Conservation (phyloP, 2,329 filamentous ascomycete species). For the Shiraia bambusicola region DNA sequence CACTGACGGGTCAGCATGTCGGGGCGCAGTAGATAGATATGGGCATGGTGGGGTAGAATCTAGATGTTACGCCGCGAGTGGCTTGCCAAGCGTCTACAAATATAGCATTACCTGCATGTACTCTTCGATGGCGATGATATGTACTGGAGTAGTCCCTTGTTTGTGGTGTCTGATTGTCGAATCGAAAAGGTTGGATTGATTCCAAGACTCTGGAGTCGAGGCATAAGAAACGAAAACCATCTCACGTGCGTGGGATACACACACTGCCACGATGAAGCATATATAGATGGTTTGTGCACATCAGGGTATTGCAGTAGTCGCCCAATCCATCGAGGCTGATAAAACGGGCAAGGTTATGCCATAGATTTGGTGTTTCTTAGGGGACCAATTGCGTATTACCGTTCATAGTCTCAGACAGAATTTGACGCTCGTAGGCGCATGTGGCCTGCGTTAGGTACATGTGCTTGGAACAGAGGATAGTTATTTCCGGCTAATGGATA, state of each 20-base stretch:
- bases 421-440: no score
- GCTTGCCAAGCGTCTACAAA: constrained; percentile 16
- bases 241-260: constrained; percentile 9
- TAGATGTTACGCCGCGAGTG: constrained; percentile 17
- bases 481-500: no score
- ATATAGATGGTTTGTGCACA: neutral
- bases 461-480: no score
- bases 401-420: no score
- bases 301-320: no score
- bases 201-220: constrained; percentile 12
- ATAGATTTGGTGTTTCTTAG: no score
- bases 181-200: constrained; percentile 5
- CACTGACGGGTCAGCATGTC: constrained; percentile 19
- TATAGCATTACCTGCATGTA: constrained; percentile 19
- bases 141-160: constrained; percentile 13
- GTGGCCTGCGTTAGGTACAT: no score
- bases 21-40: constrained; percentile 33
- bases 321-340: no score
- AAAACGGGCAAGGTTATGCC: no score
- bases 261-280: constrained; percentile 5
- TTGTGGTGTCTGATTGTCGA: constrained; percentile 6
- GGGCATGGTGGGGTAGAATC: constrained; percentile 18
- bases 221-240: constrained; percentile 13
- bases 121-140: constrained; percentile 18
- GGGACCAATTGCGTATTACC: no score